Evolutionary conservation across 1,139 yeast species (phyloP), one percentile per base, ranked within the genome.

Genomic region (Martiniozyma asiatica): DNA sequence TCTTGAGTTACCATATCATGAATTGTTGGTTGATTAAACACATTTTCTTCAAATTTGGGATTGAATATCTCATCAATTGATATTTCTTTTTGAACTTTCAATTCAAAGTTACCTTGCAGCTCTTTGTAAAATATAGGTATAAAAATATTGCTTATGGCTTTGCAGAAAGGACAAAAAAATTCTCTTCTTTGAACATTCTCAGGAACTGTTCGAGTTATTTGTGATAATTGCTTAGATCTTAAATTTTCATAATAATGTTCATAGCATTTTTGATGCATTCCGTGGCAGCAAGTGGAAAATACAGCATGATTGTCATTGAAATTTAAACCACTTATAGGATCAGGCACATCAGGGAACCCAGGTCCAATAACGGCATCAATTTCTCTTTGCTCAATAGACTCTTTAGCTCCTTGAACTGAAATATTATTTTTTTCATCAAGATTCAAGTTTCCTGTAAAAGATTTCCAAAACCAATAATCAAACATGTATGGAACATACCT

Each of bases 241-340:
- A 67, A 63, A 13, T 71, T 63, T 30, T 61, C 61, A 46, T 73
- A 56, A 47, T 73, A 81, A 36, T 74, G 73, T 33, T 69, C 51
- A 43, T 77, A 80, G 48, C 98, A 89, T 21, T 69, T 65, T 41
- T 69, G 73, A 52, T 89, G 98, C 74, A 89, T 78, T 1, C 94
- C 93, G 55, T 89, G 98, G 0, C 96, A 94, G 58, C 98, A 89
- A 31, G 94, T 76, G 43, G 77, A 73, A 5, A 85, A 62, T 1
- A 80, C 73, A 6, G 76, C 58, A 31, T 65, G 65, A 30, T 57
- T 61, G 24, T 64, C 63, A 26, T 61, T 58, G 16, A 56, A 49
- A 5, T 55, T 53, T 14, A 48, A 54, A 11, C 54, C 46, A 12
- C 27, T 23, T 4, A 15, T 8, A n/a, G 32, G 32, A 8, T 28